phyloP scores from a whole-genome alignment of 1,284 basidiomycete species.

The Rhodotorula sp. region DNA sequence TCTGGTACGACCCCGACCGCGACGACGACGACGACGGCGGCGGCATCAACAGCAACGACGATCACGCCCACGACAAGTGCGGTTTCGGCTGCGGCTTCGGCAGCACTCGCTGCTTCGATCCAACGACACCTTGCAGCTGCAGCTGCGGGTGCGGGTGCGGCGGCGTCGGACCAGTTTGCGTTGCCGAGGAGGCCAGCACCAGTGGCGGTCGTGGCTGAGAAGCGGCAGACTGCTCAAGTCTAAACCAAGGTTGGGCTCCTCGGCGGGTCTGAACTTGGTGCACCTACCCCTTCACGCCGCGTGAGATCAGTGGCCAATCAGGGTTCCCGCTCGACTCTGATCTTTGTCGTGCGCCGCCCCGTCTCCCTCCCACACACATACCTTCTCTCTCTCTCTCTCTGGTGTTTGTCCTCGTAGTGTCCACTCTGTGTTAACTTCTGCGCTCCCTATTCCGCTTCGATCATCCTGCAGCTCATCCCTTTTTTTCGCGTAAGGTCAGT shows the following conservation, averaged over 20 bases:
- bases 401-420: too few relatives aligned
- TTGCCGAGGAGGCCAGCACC: not conserved
- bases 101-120: slow-evolving; percentile 20
- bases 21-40: not conserved
- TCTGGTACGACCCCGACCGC: not conserved
- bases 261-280: too few relatives aligned
- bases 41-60: not conserved
- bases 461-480: too few relatives aligned
- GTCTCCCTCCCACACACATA: too few relatives aligned
- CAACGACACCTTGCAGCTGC: slow-evolving; percentile 17
- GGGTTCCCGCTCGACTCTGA: not conserved
- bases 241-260: not conserved
- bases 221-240: not conserved
- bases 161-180: not conserved
- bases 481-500: too few relatives aligned
- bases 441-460: too few relatives aligned
- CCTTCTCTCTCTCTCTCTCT: too few relatives aligned
- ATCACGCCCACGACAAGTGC: not conserved
- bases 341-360: too few relatives aligned
- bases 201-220: not conserved
- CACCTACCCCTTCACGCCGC: too few relatives aligned
- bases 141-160: slow-evolving; percentile 18
- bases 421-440: too few relatives aligned
- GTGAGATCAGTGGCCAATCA: too few relatives aligned
- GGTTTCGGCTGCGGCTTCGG: slow-evolving; percentile 5